Percentiles rank a stretch among this genome's conserved stretches.
Evolutionary conservation across 176 grass and related monocot genomes (phyloP).

Genomic region (Eleusine indica): DNA sequence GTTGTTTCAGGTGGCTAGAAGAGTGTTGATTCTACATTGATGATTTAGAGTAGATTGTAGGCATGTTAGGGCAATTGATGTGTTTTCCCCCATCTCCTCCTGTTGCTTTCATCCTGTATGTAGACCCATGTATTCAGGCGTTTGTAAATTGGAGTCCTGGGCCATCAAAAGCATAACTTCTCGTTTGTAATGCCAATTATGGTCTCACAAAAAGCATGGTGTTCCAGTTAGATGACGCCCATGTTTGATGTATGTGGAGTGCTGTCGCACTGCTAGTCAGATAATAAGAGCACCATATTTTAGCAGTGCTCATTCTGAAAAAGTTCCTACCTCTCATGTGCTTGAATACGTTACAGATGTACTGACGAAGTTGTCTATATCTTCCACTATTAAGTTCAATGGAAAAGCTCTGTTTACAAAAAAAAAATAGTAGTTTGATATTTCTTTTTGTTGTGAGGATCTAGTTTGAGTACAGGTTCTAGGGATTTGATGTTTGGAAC

Average conservation of each 20-base stretch:
- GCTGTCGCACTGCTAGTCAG: constrained; percentile 12
- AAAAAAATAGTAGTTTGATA: neutral
- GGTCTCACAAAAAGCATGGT: constrained; percentile 5
- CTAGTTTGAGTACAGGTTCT: neutral
- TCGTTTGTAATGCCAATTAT: constrained; percentile 48
- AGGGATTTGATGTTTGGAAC: neutral
- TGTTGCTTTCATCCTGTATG: constrained; percentile 33
- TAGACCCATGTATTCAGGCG: constrained; percentile 38
- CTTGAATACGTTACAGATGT: neutral
- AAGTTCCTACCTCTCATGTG: neutral
- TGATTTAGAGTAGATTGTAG: constrained; percentile 17
- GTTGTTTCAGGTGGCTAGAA: constrained; percentile 30
- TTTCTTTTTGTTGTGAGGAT: neutral
- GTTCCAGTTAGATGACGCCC: constrained; percentile 19
- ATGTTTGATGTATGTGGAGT: constrained; percentile 22
- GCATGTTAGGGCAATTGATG: constrained; percentile 8
- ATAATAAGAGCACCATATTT: constrained; percentile 34
- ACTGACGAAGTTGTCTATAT: neutral
- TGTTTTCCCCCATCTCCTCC: neutral
- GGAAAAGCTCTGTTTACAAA: neutral
- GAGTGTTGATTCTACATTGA: constrained; percentile 44
- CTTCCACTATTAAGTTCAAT: neutral
- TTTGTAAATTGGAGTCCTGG: constrained; percentile 46
- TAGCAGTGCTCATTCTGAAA: neutral
- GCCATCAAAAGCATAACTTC: constrained; percentile 38